A percentile compares a stretch with the other conserved stretches of the same genome.
These are phyloP conservation scores for Royoungia palumana DNA, from an alignment of 768 basidiomycete species.

Conservation along the genomic window DNA sequence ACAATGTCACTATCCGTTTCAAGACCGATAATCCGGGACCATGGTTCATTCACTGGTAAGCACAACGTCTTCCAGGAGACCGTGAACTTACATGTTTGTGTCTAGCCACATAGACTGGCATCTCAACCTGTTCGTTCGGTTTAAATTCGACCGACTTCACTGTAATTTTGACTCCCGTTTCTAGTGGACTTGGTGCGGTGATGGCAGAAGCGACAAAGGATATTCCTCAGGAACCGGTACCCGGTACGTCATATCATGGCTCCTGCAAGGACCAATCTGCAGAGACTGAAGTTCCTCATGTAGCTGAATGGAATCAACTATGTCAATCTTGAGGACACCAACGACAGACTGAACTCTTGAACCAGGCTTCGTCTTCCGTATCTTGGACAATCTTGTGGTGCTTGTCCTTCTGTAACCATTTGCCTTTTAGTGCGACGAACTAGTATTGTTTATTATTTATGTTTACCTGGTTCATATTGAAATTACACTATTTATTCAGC, in stretches of 20 bases:
- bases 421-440: too few species aligned
- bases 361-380: too few species aligned
- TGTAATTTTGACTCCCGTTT: not conserved
- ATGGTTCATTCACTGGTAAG: constrained; percentile 47
- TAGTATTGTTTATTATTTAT: too few species aligned
- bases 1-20: constrained; percentile 54
- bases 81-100: not conserved
- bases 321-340: too few species aligned
- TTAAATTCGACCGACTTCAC: not conserved
- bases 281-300: too few species aligned
- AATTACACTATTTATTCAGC: too few species aligned
- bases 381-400: too few species aligned
- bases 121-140: constrained; percentile 20
- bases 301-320: too few species aligned
- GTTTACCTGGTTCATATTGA: too few species aligned
- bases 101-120: constrained; percentile 32
- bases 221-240: constrained; percentile 14
- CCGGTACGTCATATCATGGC: constrained; percentile 13
- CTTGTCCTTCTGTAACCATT: too few species aligned
- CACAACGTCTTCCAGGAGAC: constrained; percentile 3
- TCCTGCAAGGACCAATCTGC: too few species aligned
- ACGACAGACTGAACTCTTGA: too few species aligned
- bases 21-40: constrained; percentile 62
- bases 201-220: constrained; percentile 23
- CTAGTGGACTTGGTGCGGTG: constrained; percentile 28